Conservation (phyloP, 257 asterid genomes). For the Mitragyna speciosa region DNA sequence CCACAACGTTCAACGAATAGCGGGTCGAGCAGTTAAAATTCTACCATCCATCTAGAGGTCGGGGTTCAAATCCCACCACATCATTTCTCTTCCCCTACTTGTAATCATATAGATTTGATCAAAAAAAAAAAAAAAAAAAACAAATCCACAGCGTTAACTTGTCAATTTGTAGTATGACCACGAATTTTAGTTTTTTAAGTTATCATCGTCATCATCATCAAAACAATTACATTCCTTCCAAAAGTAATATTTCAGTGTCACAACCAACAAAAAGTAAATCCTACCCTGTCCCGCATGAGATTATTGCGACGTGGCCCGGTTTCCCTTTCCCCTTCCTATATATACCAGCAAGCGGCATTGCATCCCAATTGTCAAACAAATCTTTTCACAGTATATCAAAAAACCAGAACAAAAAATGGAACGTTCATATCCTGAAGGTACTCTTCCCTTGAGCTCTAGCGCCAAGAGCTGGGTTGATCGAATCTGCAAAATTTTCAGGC, state of each 20-base stretch:
- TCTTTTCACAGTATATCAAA: not conserved
- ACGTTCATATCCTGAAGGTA: not conserved
- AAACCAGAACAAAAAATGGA: not conserved
- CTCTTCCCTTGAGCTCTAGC: slow-evolving; percentile 23
- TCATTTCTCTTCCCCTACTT: too few species aligned
- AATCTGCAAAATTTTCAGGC: slow-evolving; percentile 24
- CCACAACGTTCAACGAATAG: too few species aligned
- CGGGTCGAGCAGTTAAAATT: too few species aligned
- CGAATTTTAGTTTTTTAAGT: not conserved
- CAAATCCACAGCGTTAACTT: not conserved
- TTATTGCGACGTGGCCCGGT: not conserved
- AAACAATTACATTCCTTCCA: not conserved
- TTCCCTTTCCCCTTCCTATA: not conserved
- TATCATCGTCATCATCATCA: not conserved
- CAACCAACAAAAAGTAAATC: not conserved
- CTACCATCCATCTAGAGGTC: too few species aligned
- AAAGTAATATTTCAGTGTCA: not conserved
- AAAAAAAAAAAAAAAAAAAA: too few species aligned
- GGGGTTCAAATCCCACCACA: too few species aligned
- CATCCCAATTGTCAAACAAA: not conserved
- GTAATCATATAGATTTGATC: too few species aligned
- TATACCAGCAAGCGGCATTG: not conserved
- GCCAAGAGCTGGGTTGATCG: slow-evolving; percentile 34
- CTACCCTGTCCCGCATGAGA: not conserved
- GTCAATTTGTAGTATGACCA: slow-evolving; percentile 9